phyloP scores from a whole-genome alignment of 2,329 filamentous ascomycete genomes.

The Corynespora cassiicola region DNA sequence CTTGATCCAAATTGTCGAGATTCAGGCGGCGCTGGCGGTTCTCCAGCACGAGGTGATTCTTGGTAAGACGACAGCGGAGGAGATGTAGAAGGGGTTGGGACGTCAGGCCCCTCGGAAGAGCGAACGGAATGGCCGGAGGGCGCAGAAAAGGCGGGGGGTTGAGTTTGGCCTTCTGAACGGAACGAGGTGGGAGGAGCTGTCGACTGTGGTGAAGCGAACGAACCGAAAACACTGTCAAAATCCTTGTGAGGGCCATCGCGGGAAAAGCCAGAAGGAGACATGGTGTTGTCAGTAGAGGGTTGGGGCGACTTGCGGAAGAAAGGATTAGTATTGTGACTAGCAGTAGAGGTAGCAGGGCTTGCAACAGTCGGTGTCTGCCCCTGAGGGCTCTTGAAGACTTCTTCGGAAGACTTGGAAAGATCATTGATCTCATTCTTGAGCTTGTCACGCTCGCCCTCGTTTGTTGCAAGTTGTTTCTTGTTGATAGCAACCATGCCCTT shows the following conservation, averaged over 20 bases:
- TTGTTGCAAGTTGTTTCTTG: conserved; percentile 93
- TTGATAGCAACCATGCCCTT: conserved; percentile 97
- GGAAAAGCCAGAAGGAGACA: conserved; percentile 57
- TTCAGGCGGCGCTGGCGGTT: conserved; percentile 71
- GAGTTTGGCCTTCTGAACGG: conserved; percentile 56
- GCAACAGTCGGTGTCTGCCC: conserved; percentile 57
- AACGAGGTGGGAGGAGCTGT: conserved; percentile 66
- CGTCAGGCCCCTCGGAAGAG: conserved; percentile 56
- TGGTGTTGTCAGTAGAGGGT: conserved; percentile 55
- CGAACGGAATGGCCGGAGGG: conserved; percentile 52
- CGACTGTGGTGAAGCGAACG: conserved; percentile 58
- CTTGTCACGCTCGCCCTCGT: conserved; percentile 87
- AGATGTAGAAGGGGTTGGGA: conserved; percentile 68
- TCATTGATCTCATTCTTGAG: conserved; percentile 80
- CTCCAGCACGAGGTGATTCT: conserved; percentile 62
- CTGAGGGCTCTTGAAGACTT: conserved; percentile 44
- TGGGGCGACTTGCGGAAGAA: conserved; percentile 79
- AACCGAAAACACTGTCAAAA: conserved; percentile 87
- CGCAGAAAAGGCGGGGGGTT: conserved; percentile 44
- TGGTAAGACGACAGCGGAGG: conserved; percentile 63
- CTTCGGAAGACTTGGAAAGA: conserved; percentile 68
- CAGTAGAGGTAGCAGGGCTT: conserved; percentile 69
- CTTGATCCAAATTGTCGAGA: conserved; percentile 80
- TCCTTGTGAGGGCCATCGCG: conserved; percentile 47
- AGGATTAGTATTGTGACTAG: conserved; percentile 83